Conservation (phyloP, 2,329 filamentous ascomycete genomes). For the Podosphaera xanthii region DNA sequence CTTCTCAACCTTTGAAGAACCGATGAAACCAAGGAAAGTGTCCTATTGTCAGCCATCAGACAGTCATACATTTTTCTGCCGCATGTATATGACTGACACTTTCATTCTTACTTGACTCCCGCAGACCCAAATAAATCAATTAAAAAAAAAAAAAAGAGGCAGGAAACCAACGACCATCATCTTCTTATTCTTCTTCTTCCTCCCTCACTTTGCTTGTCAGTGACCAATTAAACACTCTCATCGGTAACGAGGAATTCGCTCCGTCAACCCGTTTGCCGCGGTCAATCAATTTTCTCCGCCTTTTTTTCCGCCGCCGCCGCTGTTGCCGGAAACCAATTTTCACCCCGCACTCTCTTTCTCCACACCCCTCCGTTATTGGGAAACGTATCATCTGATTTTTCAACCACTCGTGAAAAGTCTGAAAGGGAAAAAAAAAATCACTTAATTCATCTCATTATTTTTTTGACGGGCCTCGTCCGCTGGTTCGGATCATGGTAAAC, state of each 20-base stretch:
- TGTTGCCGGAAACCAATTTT: no score
- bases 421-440: not conserved
- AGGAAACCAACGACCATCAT: not conserved
- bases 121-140: no score
- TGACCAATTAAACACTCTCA: not conserved
- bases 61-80: not conserved
- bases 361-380: not conserved
- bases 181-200: not conserved
- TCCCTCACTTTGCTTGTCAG: not conserved
- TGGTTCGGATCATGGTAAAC: not conserved
- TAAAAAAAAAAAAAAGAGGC: not conserved
- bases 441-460: not conserved
- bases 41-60: not conserved
- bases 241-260: not conserved
- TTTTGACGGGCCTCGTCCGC: not conserved
- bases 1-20: not conserved
- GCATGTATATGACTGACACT: no score
- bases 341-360: not conserved
- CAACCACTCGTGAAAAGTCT: not conserved
- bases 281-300: not conserved
- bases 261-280: not conserved
- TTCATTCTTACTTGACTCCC: no score
- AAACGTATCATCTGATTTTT: not conserved
- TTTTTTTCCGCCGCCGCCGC: not conserved
- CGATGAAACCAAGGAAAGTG: not conserved